Base-by-base conservation (phyloP, 1,284 basidiomycete species). In the Thecaphora thlaspeos region DNA sequence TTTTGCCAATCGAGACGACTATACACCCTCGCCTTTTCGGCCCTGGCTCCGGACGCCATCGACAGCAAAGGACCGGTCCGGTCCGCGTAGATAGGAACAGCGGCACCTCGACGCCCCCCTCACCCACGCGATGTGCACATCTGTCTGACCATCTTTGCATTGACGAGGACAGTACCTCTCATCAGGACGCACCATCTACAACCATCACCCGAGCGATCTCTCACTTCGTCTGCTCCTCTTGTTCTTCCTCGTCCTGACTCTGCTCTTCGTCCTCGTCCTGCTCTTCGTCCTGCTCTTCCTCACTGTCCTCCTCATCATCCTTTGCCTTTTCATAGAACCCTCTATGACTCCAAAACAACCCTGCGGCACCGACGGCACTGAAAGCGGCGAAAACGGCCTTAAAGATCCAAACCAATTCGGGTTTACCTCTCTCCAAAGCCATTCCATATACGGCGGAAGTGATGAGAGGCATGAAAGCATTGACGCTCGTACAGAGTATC, bases 381-480 rank as follows among this genome's bases (percentile, higher is more conserved):
- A 68, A 42, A 1, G 49, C 57, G 3, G 68, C 66, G 40, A 68
- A 68, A 12, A 40, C 7, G 0, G 59, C 64, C 40, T 72, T 72
- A 45, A 68, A 70, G 28, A 64, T 37, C 70, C 70, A 72, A 18
- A 72, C 68, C 15, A 63, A 18, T 37, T 72, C 64, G 2, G 70
- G 65, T 36, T 56, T 46, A 4, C 62, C 67, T 7, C 47, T 43
- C 38, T 68, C 52, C 12, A 70, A 49, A 21, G 62, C 70, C 7
- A 51, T 47, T 10, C 68, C 65, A 54, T 66, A 72, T 32, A 72
- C 68, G 14, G 62, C 48, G 9, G 59, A 62, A 0, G 68, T 70
- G 17, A 70, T 45, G 28, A 70, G 49, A 15, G 70, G 70, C 15
- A 70, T 58, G n/a, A 65, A 43, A 3, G 70, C 68, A 11, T 61